phyloP scores from a whole-genome alignment of 257 asterid genomes.

The Ligustrum vulgare region DNA sequence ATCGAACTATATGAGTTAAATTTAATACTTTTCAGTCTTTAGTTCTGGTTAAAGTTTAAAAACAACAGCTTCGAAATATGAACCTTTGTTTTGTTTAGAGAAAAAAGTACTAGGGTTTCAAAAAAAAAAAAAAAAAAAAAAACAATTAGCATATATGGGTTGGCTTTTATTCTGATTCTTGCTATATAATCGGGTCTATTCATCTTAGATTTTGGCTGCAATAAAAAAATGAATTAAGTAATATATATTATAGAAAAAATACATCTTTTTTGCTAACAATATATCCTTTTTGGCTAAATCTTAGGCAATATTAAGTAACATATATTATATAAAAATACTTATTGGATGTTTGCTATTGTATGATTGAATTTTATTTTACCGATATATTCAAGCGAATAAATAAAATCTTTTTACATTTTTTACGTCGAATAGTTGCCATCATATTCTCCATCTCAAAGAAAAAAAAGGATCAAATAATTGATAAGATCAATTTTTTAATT shows the following conservation, averaged over 20 bases:
- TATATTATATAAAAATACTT: constrained; percentile 5
- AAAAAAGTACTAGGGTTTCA: too few species aligned
- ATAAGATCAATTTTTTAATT: not conserved
- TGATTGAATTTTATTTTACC: constrained; percentile 19
- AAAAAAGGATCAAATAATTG: not conserved
- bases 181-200: too few species aligned
- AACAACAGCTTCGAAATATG: too few species aligned
- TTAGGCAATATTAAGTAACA: constrained; percentile 2
- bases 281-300: not conserved
- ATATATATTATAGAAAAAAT: too few species aligned
- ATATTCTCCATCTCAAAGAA: not conserved
- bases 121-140: too few species aligned
- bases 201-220: too few species aligned
- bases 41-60: too few species aligned
- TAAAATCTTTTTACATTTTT: not conserved
- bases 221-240: too few species aligned
- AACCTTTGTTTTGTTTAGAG: too few species aligned
- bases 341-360: constrained; percentile 22
- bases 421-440: not conserved
- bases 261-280: too few species aligned
- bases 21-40: not conserved
- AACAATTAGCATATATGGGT: too few species aligned
- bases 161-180: too few species aligned
- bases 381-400: constrained; percentile 14
- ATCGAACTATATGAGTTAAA: not conserved